A percentile compares a stretch with the other conserved stretches of the same genome.
Conservation (phyloP, 139 green algal genomes). For the Chlamydomonas sphaeroides region DNA sequence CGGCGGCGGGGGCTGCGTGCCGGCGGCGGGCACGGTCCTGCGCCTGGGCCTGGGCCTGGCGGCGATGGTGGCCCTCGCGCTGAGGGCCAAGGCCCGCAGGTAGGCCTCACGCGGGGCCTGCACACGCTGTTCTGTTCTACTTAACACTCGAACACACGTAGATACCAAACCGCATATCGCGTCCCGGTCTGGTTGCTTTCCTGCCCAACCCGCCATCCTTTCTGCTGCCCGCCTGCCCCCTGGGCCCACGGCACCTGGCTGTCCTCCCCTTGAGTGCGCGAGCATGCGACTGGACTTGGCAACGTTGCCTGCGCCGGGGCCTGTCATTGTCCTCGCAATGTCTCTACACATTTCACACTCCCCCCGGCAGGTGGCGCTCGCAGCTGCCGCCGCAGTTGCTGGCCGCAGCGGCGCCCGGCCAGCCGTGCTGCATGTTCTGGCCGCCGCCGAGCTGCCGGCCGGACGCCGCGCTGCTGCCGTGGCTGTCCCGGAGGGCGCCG, state of each 20-base stretch:
- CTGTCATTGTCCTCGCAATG: too few relatives aligned
- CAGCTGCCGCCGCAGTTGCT: constrained; percentile 16
- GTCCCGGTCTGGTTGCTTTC: too few relatives aligned
- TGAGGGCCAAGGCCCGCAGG: constrained; percentile 14
- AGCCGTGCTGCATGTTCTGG: constrained; percentile 44
- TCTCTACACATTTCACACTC: too few relatives aligned
- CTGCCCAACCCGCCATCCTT: too few relatives aligned
- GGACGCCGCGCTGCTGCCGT: background rate
- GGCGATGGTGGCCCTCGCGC: constrained; percentile 16
- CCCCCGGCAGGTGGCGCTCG: constrained; percentile 20
- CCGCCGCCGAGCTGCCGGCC: constrained; percentile 7
- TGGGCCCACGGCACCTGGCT: too few relatives aligned
- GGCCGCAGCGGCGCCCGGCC: constrained; percentile 25
- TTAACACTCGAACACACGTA: too few relatives aligned
- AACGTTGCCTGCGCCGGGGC: too few relatives aligned
- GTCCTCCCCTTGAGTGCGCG: too few relatives aligned
- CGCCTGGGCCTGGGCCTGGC: background rate
- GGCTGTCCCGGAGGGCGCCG: background rate
- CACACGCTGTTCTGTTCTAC: too few relatives aligned
- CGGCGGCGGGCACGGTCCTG: background rate
- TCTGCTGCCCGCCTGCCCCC: too few relatives aligned
- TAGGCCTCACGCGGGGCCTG: background rate
- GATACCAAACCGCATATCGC: too few relatives aligned
- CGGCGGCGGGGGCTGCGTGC: background rate
- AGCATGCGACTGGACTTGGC: too few relatives aligned